Percentiles rank a stretch among this genome's conserved stretches.
phyloP scores from a whole-genome alignment of 352 stramenopile species.

The Phytopythium cucurbitacearum region DNA sequence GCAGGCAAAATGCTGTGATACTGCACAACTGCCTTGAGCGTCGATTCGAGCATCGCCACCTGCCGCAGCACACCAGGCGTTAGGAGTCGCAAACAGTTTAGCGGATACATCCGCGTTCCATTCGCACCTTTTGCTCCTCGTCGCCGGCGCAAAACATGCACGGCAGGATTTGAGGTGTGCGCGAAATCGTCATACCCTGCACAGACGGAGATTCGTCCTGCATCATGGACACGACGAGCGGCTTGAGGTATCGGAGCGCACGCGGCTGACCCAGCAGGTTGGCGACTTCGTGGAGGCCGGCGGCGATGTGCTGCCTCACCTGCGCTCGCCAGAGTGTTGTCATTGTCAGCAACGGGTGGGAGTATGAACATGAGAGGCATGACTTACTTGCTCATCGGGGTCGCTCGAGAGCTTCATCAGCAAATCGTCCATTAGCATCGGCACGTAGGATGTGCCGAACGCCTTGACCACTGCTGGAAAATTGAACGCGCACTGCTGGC shows the following conservation, averaged over 20 bases:
- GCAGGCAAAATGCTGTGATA: slow-evolving; percentile 64
- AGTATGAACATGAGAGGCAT: too few species aligned
- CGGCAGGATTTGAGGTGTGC: slow-evolving; percentile 43
- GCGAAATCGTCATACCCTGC: slow-evolving; percentile 57
- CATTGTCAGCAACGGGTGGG: too few species aligned
- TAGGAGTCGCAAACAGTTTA: neutral
- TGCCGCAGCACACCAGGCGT: slow-evolving; percentile 7
- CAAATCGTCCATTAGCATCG: slow-evolving; percentile 70
- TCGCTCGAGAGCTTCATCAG: slow-evolving; percentile 56
- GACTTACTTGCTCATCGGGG: slow-evolving; percentile 35
- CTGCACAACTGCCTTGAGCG: slow-evolving; percentile 66
- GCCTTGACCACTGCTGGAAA: slow-evolving; percentile 76
- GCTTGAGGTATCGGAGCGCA: slow-evolving; percentile 62
- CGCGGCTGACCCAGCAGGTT: slow-evolving; percentile 53
- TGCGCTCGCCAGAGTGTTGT: slow-evolving; percentile 4
- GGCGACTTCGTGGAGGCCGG: slow-evolving; percentile 72
- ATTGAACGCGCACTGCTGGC: slow-evolving; percentile 71
- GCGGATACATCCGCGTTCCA: neutral
- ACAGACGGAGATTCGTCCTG: slow-evolving; percentile 59
- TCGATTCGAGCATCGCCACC: slow-evolving; percentile 41
- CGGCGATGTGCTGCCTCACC: slow-evolving; percentile 62
- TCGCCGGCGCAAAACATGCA: slow-evolving; percentile 46
- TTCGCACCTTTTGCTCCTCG: slow-evolving; percentile 64
- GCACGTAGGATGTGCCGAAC: slow-evolving; percentile 47
- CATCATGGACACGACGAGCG: slow-evolving; percentile 44